These are phyloP conservation scores for Rhynchosporium secalis DNA, from an alignment of 2,329 filamentous ascomycete genomes.

Conservation along the genomic window DNA sequence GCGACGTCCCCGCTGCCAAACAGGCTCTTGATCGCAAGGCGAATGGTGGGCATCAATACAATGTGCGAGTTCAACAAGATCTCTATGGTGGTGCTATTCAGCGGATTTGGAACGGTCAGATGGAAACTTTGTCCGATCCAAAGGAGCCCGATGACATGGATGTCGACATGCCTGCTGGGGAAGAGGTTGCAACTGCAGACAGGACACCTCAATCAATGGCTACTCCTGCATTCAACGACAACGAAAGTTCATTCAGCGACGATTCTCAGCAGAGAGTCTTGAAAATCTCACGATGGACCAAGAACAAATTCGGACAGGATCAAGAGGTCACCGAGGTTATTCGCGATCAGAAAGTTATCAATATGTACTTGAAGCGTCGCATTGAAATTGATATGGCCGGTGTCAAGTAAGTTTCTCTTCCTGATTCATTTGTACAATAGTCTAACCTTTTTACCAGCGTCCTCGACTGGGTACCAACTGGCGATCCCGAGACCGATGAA, in stretches of 20 bases:
- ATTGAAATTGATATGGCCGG: conserved; percentile 47
- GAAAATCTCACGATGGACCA: conserved; percentile 70
- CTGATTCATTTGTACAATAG: neutral
- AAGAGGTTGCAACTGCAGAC: conserved; percentile 48
- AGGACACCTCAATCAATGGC: conserved; percentile 68
- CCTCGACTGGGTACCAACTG: conserved; percentile 62
- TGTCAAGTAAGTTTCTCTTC: conserved; percentile 19
- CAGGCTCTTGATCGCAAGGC: conserved; percentile 87
- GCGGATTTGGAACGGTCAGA: conserved; percentile 90
- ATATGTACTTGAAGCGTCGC: conserved; percentile 80
- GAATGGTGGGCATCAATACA: conserved; percentile 94
- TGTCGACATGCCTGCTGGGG: conserved; percentile 48
- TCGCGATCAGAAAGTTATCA: conserved; percentile 82
- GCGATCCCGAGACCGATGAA: conserved; percentile 65
- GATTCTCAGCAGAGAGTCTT: conserved; percentile 68
- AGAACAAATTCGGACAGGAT: conserved; percentile 64
- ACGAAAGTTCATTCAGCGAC: conserved; percentile 70
- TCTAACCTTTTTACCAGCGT: conserved; percentile 46
- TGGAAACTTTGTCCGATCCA: conserved; percentile 70
- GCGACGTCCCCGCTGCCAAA: conserved; percentile 58
- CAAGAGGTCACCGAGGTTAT: conserved; percentile 61
- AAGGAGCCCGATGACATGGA: conserved; percentile 67
- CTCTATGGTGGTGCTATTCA: conserved; percentile 90
- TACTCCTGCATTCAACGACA: conserved; percentile 71
- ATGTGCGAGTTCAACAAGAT: conserved; percentile 89